Percentiles rank a stretch among this genome's conserved stretches.
Evolutionary conservation across 106 monocot genomes (phyloP).

Genomic region (Amphibolis antarctica): DNA sequence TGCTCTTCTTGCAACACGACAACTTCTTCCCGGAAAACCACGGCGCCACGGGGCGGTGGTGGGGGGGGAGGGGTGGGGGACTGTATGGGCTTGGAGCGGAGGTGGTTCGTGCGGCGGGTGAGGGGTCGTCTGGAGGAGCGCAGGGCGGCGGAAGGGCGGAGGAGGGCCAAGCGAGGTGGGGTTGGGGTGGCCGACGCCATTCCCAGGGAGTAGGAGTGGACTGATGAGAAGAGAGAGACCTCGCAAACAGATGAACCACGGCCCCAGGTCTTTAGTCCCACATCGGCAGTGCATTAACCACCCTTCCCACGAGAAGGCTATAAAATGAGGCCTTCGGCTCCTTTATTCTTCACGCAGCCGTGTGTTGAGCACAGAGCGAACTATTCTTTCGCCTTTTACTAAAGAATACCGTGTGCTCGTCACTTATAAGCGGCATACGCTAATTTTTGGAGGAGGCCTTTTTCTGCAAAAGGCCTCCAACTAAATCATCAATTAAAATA

Average conservation of each 20-base stretch:
- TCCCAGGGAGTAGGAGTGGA: no score
- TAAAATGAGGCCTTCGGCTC: background rate
- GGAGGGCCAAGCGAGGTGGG: background rate
- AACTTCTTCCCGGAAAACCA: background rate
- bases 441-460: background rate
- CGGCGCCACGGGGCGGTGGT: background rate
- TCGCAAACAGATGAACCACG: no score
- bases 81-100: slow-evolving; percentile 1
- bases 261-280: slow-evolving; percentile 3
- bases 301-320: background rate
- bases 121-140: background rate
- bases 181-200: no score
- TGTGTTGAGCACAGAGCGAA: slow-evolving; percentile 77
- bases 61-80: background rate
- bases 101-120: slow-evolving; percentile 5
- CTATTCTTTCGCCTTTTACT: slow-evolving; percentile 96
- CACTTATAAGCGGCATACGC: slow-evolving; percentile 9
- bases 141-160: background rate
- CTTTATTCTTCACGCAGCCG: slow-evolving; percentile 37
- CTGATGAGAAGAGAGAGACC: no score
- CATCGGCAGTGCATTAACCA: background rate
- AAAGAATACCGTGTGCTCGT: slow-evolving; percentile 73
- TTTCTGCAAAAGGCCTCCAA: no score
- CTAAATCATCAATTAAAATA: no score
- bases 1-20: background rate